A percentile compares a stretch with the other conserved stretches of the same genome.
Evolutionary conservation across 352 stramenopile genomes (phyloP).

Genomic region (Phytopythium delawarense): DNA sequence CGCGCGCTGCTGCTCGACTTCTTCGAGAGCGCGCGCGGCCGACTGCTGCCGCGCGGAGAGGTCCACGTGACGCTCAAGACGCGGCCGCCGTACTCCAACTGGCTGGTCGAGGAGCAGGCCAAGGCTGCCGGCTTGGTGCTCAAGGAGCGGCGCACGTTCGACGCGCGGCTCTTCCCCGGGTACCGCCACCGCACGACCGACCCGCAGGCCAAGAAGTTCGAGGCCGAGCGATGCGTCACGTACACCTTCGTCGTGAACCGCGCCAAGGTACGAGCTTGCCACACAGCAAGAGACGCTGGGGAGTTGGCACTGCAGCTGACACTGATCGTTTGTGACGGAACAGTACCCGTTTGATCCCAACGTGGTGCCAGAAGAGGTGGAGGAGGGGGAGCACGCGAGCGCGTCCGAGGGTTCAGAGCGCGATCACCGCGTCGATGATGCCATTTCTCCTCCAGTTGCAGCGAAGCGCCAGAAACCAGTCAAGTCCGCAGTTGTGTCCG

Average conservation of each 20-base stretch:
- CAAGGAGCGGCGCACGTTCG: constrained; percentile 72
- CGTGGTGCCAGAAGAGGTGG: constrained; percentile 5
- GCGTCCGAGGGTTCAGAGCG: neutral
- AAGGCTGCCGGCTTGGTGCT: constrained; percentile 65
- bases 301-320: neutral
- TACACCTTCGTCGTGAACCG: constrained; percentile 88
- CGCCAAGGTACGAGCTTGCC: constrained; percentile 35
- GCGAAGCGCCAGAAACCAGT: neutral
- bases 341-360: constrained; percentile 34
- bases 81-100: constrained; percentile 84
- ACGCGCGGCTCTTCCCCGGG: constrained; percentile 66
- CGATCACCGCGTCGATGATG: neutral
- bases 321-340: neutral
- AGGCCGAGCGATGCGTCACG: constrained; percentile 75
- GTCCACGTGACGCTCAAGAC: constrained; percentile 86
- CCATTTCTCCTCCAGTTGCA: neutral
- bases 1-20: constrained; percentile 76
- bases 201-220: constrained; percentile 79
- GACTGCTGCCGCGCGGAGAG: constrained; percentile 56
- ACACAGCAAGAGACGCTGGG: neutral
- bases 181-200: constrained; percentile 89
- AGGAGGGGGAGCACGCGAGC: neutral
- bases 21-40: constrained; percentile 71
- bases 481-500: neutral
- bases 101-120: constrained; percentile 83